These are phyloP conservation scores for Neurospora sp. DNA, from an alignment of 495 filamentous ascomycete genomes.

Conservation along the genomic window DNA sequence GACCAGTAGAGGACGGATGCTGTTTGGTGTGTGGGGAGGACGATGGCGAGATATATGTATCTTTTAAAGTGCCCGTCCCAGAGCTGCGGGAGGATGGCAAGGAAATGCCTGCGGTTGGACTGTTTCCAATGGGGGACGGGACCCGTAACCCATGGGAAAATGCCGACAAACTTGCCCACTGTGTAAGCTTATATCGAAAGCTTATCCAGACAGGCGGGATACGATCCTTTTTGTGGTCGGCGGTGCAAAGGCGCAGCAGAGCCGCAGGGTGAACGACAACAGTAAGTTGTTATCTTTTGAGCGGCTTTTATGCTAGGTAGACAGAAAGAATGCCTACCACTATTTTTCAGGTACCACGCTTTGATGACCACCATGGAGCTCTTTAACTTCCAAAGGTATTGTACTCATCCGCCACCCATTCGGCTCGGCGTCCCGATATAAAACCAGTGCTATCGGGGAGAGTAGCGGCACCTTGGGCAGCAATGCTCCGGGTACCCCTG, in stretches of 20 bases:
- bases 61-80: neutral
- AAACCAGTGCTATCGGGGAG: neutral
- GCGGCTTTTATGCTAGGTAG: neutral
- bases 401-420: no score
- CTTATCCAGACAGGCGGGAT: neutral
- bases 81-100: neutral
- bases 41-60: neutral
- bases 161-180: neutral
- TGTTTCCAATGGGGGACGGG: neutral
- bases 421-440: neutral
- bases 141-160: neutral
- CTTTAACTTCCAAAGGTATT: neutral
- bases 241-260: neutral
- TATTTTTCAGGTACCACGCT: neutral
- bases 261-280: neutral
- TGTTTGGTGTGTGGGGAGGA: neutral
- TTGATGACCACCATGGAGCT: neutral
- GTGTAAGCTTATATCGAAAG: neutral
- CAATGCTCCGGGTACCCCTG: constrained; percentile 37
- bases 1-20: neutral
- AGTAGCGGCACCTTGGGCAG: constrained; percentile 34
- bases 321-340: neutral
- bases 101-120: neutral
- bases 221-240: neutral
- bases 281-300: neutral